Conservation (phyloP, 495 filamentous ascomycete genomes). For the Penicillium alfredii region DNA sequence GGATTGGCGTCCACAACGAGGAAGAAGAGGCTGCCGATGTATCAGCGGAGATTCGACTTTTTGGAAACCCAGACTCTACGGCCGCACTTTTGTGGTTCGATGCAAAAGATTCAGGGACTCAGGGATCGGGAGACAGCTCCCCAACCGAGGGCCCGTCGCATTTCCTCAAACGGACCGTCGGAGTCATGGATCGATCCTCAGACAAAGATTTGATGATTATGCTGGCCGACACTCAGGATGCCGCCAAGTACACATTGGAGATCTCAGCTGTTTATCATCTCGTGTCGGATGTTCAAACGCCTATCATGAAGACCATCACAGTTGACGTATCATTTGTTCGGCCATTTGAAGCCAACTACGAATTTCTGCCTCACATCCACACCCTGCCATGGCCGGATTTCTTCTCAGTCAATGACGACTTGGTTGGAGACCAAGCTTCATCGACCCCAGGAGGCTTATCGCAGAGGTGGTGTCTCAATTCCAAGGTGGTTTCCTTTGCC, state of each 20-base stretch:
- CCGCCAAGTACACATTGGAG: slow-evolving; percentile 62
- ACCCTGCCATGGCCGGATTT: slow-evolving; percentile 77
- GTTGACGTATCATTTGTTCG: slow-evolving; percentile 65
- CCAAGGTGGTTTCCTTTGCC: slow-evolving; percentile 69
- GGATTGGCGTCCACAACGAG: slow-evolving; percentile 68
- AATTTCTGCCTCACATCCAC: slow-evolving; percentile 72
- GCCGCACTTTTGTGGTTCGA: slow-evolving; percentile 45
- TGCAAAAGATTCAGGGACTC: slow-evolving; percentile 19
- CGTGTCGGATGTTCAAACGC: slow-evolving; percentile 73
- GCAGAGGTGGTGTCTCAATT: slow-evolving; percentile 74
- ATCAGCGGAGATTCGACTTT: slow-evolving; percentile 59
- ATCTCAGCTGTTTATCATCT: slow-evolving; percentile 72
- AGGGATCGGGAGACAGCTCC: slow-evolving; percentile 21
- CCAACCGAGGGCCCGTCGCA: slow-evolving; percentile 29
- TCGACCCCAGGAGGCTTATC: slow-evolving; percentile 55
- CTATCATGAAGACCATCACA: slow-evolving; percentile 64
- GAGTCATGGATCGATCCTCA: slow-evolving; percentile 46
- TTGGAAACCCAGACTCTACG: slow-evolving; percentile 51
- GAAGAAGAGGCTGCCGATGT: slow-evolving; percentile 75
- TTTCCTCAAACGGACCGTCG: slow-evolving; percentile 32
- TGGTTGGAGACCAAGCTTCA: slow-evolving; percentile 22
- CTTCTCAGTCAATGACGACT: slow-evolving; percentile 52
- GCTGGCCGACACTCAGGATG: slow-evolving; percentile 34
- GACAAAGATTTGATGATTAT: slow-evolving; percentile 27
- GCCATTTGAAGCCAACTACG: slow-evolving; percentile 85